Percentiles rank a stretch among this genome's conserved stretches.
Conservation (phyloP, 140 eudicot genomes). For the Ambrosia hybrid region DNA sequence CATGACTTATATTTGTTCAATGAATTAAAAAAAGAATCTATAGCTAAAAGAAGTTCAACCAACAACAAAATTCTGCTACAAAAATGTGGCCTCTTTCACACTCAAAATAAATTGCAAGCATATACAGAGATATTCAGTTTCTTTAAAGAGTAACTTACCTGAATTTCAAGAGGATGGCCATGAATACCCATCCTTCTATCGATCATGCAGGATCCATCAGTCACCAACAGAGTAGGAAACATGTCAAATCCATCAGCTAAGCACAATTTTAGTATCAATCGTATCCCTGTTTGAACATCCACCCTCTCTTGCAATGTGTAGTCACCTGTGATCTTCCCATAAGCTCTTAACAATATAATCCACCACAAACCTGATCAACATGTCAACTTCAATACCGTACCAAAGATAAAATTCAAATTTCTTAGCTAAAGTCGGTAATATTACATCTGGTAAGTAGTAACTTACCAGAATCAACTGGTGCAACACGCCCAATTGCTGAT, state of each 20-base stretch:
- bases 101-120: neutral
- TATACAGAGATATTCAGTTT: neutral
- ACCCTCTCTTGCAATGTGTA: constrained; percentile 54
- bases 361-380: constrained; percentile 59
- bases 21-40: too few relatives aligned
- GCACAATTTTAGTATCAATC: constrained; percentile 52
- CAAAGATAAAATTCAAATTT: neutral
- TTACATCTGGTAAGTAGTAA: neutral
- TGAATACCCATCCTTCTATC: constrained; percentile 74
- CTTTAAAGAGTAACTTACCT: constrained; percentile 35
- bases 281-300: constrained; percentile 65
- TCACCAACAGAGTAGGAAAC: constrained; percentile 64
- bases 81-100: neutral
- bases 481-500: constrained; percentile 73
- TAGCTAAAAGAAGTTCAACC: too few relatives aligned
- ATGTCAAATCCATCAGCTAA: constrained; percentile 65
- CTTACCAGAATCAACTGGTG: constrained; percentile 70
- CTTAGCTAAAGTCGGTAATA: neutral
- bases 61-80: neutral
- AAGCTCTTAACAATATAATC: constrained; percentile 59
- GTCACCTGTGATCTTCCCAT: constrained; percentile 61
- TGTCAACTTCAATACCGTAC: constrained; percentile 6
- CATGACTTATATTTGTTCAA: neutral
- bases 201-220: constrained; percentile 72
- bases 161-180: constrained; percentile 74